Percentiles rank a stretch among this genome's conserved stretches.
Evolutionary conservation across 306 rosid species (phyloP).

Genomic region (Dalbergia oliveri): DNA sequence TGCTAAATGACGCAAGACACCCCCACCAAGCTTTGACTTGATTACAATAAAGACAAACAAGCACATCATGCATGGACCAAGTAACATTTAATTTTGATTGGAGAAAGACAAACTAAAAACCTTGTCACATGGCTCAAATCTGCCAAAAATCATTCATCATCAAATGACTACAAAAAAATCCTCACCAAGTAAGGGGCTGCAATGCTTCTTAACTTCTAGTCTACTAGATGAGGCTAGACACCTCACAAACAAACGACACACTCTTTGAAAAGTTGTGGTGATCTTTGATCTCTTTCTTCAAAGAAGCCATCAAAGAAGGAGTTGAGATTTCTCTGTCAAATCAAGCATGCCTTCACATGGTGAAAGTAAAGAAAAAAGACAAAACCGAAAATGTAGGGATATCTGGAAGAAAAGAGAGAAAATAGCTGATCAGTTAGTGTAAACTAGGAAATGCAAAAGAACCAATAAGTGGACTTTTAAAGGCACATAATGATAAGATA

Average conservation of each 20-base stretch:
- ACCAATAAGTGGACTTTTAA: background rate
- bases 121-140: background rate
- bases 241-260: background rate
- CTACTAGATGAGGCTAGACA: background rate
- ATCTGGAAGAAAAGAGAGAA: background rate
- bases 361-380: background rate
- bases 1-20: constrained; percentile 9
- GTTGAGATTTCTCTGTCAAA: background rate
- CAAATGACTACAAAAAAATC: constrained; percentile 10
- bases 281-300: background rate
- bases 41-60: background rate
- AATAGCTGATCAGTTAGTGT: background rate
- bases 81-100: background rate
- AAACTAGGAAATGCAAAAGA: background rate
- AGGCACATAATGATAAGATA: background rate
- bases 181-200: background rate
- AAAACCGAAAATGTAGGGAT: background rate
- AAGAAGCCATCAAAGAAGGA: background rate
- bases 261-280: background rate
- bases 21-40: constrained; percentile 1
- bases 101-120: background rate
- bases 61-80: background rate
- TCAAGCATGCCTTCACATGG: background rate
- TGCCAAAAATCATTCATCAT: background rate
- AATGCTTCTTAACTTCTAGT: background rate